Evolutionary conservation across 768 basidiomycete species (phyloP).

Genomic region (Cubamyces sp.): DNA sequence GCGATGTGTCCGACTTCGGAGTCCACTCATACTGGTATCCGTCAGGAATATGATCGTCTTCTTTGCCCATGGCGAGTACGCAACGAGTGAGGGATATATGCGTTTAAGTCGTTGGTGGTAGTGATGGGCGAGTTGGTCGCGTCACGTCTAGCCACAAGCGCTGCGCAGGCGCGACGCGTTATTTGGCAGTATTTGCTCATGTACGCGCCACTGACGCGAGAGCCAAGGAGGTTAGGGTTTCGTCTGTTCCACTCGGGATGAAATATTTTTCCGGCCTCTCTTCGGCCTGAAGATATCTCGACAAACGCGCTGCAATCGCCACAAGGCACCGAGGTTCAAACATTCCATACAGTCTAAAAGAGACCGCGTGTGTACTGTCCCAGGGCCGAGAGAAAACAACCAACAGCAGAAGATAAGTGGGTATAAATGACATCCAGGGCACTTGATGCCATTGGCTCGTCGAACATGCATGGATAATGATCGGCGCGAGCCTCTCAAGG

Average conservation of each 20-base stretch:
- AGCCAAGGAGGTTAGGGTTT: conserved; percentile 3
- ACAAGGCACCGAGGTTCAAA: neutral
- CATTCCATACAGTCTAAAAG: neutral
- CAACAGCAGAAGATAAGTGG: conserved; percentile 5
- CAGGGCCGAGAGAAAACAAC: neutral
- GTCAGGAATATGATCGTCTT: conserved; percentile 47
- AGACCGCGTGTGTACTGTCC: neutral
- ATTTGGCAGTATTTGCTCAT: conserved; percentile 24
- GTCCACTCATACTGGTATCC: conserved; percentile 60
- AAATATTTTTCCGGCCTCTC: conserved; percentile 7
- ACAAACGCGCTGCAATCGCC: neutral
- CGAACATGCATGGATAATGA: neutral
- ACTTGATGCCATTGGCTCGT: conserved; percentile 11
- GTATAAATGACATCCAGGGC: conserved; percentile 5
- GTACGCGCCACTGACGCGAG: conserved; percentile 20
- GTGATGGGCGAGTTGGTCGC: neutral
- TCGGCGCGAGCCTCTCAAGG: neutral
- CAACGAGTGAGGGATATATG: neutral
- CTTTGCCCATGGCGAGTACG: conserved; percentile 9
- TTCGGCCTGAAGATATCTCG: neutral
- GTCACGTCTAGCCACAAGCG: neutral
- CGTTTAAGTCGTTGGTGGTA: neutral
- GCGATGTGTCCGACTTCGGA: conserved; percentile 42
- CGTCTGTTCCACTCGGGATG: conserved; percentile 2
- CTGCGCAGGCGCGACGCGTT: conserved; percentile 21